Base-by-base conservation (phyloP, 768 basidiomycete species). In the Phlebiopsis flavidoalba region DNA sequence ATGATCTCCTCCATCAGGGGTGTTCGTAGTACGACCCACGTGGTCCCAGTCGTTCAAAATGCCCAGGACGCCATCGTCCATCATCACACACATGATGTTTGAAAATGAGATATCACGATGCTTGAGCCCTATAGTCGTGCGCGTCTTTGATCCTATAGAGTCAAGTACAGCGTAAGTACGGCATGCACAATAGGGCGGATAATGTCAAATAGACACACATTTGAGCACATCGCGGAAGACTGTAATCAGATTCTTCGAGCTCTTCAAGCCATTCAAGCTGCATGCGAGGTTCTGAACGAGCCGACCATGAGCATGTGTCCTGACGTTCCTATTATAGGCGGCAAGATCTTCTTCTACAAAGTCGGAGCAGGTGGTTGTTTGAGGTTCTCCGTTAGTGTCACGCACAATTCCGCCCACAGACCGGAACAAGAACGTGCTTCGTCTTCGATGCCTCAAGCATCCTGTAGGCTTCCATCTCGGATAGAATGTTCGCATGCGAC, bases 1-100 rank as follows among this genome's bases (percentile, higher is more conserved):
- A 19, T 60, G 57, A 45, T 60, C 59, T 52, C 58, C 60, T 33
- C 60, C 62, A n/a, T 53, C 40, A 3, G 40, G 3, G 12, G 17
- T 43, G 17, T 10, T 17, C 3, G 11, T 7, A 40, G 14, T 43
- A 12, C 17, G 40, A 3, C 26, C 12, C 12, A 8, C 40, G 8
- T 43, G 40, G 17, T 43, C 40, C 40, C 40, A 43, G 40, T 43
- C 40, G 40, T 43, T 43, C 40, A 43, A 17, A 43, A 43, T 43
- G 10, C 40, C 40, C 2, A 43, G 11, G 10, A 43, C 40, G 17
- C 40, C 40, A 43, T 12, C 40, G 2, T 43, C 40, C 4, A 8
- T 43, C 40, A 3, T 43, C 12, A 43, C 40, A 43, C 3, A 43
- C 11, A 43, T 31, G 40, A 43, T 43, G 8, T 43, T 43, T 8